Conservation (phyloP, 2,329 filamentous ascomycete genomes). For the Pseudocercospora crystallina region DNA sequence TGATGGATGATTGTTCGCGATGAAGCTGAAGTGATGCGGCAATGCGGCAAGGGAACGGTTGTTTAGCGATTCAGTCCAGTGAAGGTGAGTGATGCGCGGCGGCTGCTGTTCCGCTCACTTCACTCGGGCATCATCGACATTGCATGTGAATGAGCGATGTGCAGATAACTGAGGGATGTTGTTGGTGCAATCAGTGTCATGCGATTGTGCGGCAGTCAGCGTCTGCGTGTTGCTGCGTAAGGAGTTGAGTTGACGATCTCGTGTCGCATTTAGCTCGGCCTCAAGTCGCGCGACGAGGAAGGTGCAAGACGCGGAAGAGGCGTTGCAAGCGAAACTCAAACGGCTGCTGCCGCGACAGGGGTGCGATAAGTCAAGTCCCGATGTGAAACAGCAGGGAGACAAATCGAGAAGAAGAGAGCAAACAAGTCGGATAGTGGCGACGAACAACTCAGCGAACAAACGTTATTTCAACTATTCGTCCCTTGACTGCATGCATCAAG, state of each 20-base stretch:
- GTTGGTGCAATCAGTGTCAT: not conserved
- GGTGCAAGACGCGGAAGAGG: too few relatives aligned
- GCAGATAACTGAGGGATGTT: too few relatives aligned
- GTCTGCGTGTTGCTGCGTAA: constrained; percentile 1
- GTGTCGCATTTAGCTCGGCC: too few relatives aligned
- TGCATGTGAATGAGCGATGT: too few relatives aligned
- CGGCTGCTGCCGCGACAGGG: too few relatives aligned
- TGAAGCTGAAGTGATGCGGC: not conserved
- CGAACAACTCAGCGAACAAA: not conserved
- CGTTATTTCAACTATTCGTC: not conserved
- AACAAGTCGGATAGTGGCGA: not conserved
- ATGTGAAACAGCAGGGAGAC: not conserved
- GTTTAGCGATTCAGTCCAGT: not conserved
- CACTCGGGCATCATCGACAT: too few relatives aligned
- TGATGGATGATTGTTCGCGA: not conserved
- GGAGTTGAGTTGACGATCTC: not conserved
- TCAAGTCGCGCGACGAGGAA: too few relatives aligned
- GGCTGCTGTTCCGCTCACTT: not conserved
- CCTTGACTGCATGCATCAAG: constrained; percentile 21
- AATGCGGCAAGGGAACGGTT: constrained; percentile 1
- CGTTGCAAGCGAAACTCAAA: too few relatives aligned
- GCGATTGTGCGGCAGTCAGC: not conserved
- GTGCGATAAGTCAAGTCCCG: not conserved
- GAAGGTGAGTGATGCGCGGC: not conserved
- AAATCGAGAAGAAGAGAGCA: not conserved